Evolutionary conservation across 805 yeast species (phyloP), one percentile per base, ranked within the genome.

Genomic region (Saturnispora sanitii): DNA sequence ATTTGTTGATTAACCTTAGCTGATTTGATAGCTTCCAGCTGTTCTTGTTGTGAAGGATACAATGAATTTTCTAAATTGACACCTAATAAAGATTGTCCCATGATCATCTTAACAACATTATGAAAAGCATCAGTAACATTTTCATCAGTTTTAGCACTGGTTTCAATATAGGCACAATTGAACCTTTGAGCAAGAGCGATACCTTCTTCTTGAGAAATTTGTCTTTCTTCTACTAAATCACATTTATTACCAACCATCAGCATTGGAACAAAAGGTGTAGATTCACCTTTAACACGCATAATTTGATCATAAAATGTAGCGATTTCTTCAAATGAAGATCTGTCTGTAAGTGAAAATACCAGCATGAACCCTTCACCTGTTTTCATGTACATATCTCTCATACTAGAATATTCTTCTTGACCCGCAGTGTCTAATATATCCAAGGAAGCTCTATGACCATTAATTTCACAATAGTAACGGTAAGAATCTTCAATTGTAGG

Each of bases 361-460:
- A 88, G 66, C 42, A 88, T 64, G 53, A 88, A 88, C 13, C 96
- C 97, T 61, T 88, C 95, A 33, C 96, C 96, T 2, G 95, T 85
- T 46, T 94, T 75, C 94, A 88, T 88, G 62, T 88, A 88, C 60
- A 86, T 92, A 58, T 90, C 97, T 52, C 88, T 67, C 86, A 82
- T 79, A 16, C 96, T 95, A 41, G 86, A 76, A 61, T 88, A 88
- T 63, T 88, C 96, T 62, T 90, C 97, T 68, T 88, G 96, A 32
- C 98, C 98, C 2, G 98, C 98, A 17, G 98, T 92, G 62, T 92
- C 98, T 55, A 92, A 73, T 32, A 92, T 87, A 60, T 92, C 98
- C 47, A 82, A 64, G 19, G 83, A 69, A 1, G 84, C 79, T 28
- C 77, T 82, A 56, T 80, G 84, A 44, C 75, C 77, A 58, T 88